Evolutionary conservation across 108 stramenopile species (phyloP), one percentile per base, ranked within the genome.

Genomic region (Nitzschia sp.): DNA sequence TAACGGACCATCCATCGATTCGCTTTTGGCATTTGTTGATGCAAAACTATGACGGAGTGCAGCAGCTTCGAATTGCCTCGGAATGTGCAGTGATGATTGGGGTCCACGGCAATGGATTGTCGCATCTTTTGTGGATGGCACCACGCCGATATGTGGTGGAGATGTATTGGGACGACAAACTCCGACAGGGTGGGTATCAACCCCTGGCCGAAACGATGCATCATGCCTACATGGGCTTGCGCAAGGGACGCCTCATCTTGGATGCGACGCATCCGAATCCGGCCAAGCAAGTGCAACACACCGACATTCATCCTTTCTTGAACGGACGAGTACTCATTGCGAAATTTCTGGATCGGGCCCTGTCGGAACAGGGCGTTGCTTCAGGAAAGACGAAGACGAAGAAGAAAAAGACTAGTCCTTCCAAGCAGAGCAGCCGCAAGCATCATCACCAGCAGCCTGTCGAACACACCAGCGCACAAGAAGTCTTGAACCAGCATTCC

Each of bases 81-180:
- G 15, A 29, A 33, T 57, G 55, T 33, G 6, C 23, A 6, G 31
- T 57, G 15, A 57, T 57, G 55, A 57, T 57, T 57, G 60, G 60
- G 5, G 60, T 62, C 3, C 60, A 62, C 23, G 60, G 60, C 26
- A 45, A 41, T 23, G 60, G 60, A 19, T 45, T 62, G 35, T 45
- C 60, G 15, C 60, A 62, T 33, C 3, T 62, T 5, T 45, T 62
- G 36, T 62, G 60, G 60, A 41, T 62, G 44, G 9, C 6, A 36
- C 28, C 28, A 16, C 11, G 38, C 3, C 9, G 41, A 22, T 23
- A 44, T 36, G 60, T 62, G 4, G 38, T 62, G 5, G 60, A 62
- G 44, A 55, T 32, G 3, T 57, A 33, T 29, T 57, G 55, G 55
- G 55, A 57, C 19, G 19, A 11, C 21, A 21, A 21, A 16, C 8